Conservation (phyloP, 768 basidiomycete species). For the Kwoniella botswanensis region DNA sequence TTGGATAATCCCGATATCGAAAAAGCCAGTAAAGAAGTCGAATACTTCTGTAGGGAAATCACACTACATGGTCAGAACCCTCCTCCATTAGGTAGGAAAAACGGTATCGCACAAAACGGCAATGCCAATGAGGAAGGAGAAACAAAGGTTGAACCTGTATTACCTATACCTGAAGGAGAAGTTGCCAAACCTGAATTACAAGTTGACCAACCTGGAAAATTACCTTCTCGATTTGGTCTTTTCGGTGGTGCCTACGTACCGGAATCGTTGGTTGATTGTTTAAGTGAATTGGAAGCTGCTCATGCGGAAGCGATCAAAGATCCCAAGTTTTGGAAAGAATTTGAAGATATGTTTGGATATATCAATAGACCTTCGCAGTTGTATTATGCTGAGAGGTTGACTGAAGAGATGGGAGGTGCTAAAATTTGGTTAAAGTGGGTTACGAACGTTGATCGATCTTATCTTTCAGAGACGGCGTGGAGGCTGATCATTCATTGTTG, state of each 20-base stretch:
- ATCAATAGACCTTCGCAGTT: constrained; percentile 93
- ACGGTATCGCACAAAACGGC: constrained; percentile 30
- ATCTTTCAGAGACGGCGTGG: background rate
- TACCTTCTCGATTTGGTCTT: constrained; percentile 87
- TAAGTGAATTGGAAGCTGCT: constrained; percentile 84
- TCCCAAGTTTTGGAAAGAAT: constrained; percentile 91
- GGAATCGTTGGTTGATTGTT: constrained; percentile 90
- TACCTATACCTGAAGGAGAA: constrained; percentile 45
- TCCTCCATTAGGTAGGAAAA: constrained; percentile 34
- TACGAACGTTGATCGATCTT: no score
- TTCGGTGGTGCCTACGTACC: constrained; percentile 99
- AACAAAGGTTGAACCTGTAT: constrained; percentile 32
- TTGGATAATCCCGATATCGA: constrained; percentile 65
- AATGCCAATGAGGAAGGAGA: background rate
- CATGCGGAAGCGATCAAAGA: constrained; percentile 86
- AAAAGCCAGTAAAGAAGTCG: constrained; percentile 47
- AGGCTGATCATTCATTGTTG: background rate
- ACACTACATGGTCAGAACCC: constrained; percentile 60
- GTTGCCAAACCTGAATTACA: constrained; percentile 40
- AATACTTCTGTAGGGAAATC: constrained; percentile 73
- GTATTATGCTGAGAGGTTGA: constrained; percentile 89
- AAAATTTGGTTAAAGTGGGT: constrained; percentile 96
- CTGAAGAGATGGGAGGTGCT: constrained; percentile 87
- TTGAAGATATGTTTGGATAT: constrained; percentile 82
- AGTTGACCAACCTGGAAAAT: constrained; percentile 46